Evolutionary conservation across 345 rosid species (phyloP).

Genomic region (Excoecaria agallocha): DNA sequence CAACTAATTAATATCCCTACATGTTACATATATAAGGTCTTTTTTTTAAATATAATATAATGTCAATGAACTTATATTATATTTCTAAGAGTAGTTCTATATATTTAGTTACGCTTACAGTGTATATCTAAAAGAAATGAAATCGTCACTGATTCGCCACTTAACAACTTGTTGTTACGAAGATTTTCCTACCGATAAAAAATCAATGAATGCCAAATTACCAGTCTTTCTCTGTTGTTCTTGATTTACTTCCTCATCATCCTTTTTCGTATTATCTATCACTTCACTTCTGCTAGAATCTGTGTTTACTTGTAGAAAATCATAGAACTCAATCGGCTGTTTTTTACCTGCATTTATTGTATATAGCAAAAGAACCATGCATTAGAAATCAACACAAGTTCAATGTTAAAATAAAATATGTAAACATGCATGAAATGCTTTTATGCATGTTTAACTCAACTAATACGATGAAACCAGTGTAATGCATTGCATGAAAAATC

Average conservation of each 20-base stretch:
- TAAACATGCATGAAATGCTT: background rate
- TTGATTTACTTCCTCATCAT: slow-evolving; percentile 52
- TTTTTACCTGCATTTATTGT: slow-evolving; percentile 30
- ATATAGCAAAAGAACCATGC: background rate
- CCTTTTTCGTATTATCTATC: slow-evolving; percentile 41
- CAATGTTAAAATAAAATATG: background rate
- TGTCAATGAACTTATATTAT: background rate
- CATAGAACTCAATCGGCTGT: slow-evolving; percentile 51
- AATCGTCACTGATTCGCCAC: background rate
- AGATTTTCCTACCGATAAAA: slow-evolving; percentile 48
- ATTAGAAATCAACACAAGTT: background rate
- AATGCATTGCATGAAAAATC: background rate
- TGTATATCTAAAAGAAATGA: background rate
- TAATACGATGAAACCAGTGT: background rate
- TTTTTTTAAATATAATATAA: background rate
- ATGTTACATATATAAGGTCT: background rate
- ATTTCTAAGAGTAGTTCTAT: background rate
- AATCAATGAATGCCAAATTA: slow-evolving; percentile 49
- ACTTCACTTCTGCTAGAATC: slow-evolving; percentile 60
- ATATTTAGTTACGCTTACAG: background rate
- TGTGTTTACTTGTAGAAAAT: slow-evolving; percentile 64
- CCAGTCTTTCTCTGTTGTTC: slow-evolving; percentile 24
- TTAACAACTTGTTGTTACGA: background rate
- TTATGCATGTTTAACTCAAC: background rate
- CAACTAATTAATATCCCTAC: background rate